These are phyloP conservation scores for Stenogyne calaminthoides DNA, from an alignment of 305 asterid species.

Conservation along the genomic window DNA sequence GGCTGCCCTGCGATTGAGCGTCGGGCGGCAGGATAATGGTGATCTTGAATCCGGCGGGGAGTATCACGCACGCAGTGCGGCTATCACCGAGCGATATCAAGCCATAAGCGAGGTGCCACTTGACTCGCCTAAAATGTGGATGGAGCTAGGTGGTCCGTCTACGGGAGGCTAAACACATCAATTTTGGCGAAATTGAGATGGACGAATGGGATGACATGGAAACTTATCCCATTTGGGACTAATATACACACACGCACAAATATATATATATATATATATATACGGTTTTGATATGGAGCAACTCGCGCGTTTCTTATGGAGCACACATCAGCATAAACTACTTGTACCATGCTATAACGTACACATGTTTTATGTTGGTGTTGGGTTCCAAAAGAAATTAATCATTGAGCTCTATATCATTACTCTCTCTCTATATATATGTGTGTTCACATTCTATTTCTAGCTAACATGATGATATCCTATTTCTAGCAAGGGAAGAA, in stretches of 20 bases:
- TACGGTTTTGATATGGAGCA: background rate
- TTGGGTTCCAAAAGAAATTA: background rate
- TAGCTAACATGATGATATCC: constrained; percentile 10
- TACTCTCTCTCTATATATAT: background rate
- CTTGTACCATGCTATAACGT: too few species aligned
- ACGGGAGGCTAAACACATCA: constrained; percentile 3
- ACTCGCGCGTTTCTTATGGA: too few species aligned
- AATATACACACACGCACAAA: background rate
- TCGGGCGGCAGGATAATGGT: background rate
- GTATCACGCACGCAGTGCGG: constrained; percentile 40
- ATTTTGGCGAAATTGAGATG: constrained; percentile 23
- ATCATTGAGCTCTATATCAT: background rate
- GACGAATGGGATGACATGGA: constrained; percentile 41
- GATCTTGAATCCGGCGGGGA: background rate
- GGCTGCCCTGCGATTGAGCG: constrained; percentile 47
- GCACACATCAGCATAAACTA: too few species aligned
- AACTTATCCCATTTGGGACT: constrained; percentile 61
- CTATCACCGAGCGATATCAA: constrained; percentile 57
- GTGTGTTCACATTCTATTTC: background rate
- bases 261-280: too few species aligned
- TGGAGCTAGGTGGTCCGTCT: constrained; percentile 35
- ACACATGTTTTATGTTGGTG: background rate
- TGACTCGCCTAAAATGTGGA: constrained; percentile 67
- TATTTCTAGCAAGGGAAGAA: constrained; percentile 6
- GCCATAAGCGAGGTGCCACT: constrained; percentile 63